Percentiles rank a stretch among this genome's conserved stretches.
These are phyloP conservation scores for Pyrenochaeta sp. DNA, from an alignment of 2,329 filamentous ascomycete species.

Conservation along the genomic window DNA sequence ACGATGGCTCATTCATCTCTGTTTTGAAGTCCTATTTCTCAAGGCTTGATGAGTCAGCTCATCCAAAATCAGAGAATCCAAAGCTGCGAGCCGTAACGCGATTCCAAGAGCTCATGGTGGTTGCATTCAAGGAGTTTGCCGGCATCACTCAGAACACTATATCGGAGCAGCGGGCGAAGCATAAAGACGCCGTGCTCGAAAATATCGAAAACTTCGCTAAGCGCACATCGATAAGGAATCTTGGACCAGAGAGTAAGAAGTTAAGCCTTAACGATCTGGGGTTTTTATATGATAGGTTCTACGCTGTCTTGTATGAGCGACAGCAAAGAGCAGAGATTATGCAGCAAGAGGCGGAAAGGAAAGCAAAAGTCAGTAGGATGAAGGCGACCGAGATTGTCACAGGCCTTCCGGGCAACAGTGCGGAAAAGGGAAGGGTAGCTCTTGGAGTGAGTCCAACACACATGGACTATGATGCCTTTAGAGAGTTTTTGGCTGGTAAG, in stretches of 20 bases:
- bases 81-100: conserved; percentile 93
- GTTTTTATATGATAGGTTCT: conserved; percentile 93
- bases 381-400: conserved; percentile 61
- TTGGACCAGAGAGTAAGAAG: conserved; percentile 94
- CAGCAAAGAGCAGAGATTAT: conserved; percentile 82
- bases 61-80: conserved; percentile 93
- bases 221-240: conserved; percentile 92
- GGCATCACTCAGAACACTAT: conserved; percentile 94
- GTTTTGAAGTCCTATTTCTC: conserved; percentile 95
- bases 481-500: conserved; percentile 82
- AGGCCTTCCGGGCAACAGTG: conserved; percentile 59
- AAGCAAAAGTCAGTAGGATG: conserved; percentile 69
- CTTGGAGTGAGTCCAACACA: conserved; percentile 87
- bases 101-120: conserved; percentile 98
- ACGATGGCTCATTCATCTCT: conserved; percentile 96
- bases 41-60: conserved; percentile 91
- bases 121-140: conserved; percentile 97
- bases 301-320: conserved; percentile 87
- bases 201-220: conserved; percentile 98
- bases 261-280: conserved; percentile 85
- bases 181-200: conserved; percentile 92
- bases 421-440: conserved; percentile 86
- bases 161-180: conserved; percentile 85
- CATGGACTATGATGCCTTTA: conserved; percentile 97
- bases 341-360: conserved; percentile 71